These are phyloP conservation scores for Gnomoniopsis sp. DNA, from an alignment of 2,329 filamentous ascomycete species.

Conservation along the genomic window DNA sequence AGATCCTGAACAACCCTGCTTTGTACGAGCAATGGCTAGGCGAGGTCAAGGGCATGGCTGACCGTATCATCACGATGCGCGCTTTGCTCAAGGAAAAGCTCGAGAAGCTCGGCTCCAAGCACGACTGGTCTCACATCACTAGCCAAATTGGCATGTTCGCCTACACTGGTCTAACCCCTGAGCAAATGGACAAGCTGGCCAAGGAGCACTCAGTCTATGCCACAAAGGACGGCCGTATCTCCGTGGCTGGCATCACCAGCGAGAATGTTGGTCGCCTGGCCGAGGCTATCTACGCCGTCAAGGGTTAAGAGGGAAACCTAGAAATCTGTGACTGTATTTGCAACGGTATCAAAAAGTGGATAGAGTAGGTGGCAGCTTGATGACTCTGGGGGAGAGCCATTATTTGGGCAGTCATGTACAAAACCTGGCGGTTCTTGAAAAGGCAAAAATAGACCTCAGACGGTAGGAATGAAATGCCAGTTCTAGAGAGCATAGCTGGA, in stretches of 20 bases:
- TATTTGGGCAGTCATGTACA: constrained; percentile 1
- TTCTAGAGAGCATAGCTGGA: not conserved
- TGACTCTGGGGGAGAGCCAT: not conserved
- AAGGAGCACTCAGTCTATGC: constrained; percentile 98
- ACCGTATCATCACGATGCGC: constrained; percentile 98
- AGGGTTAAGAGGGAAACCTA: constrained; percentile 48
- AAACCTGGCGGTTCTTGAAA: not conserved
- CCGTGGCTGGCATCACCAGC: constrained; percentile 77
- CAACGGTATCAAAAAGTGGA: not conserved
- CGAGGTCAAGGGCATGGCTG: constrained; percentile 98
- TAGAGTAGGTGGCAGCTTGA: not conserved
- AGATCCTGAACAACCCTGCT: constrained; percentile 81
- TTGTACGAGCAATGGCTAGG: constrained; percentile 92
- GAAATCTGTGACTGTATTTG: not conserved
- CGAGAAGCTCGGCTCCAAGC: constrained; percentile 89
- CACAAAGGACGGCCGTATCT: constrained; percentile 87
- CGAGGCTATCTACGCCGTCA: constrained; percentile 81
- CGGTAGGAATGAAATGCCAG: not conserved
- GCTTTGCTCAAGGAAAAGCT: constrained; percentile 91
- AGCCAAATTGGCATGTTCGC: constrained; percentile 99
- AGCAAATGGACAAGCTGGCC: constrained; percentile 87
- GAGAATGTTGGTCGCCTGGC: constrained; percentile 78
- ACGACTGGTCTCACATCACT: constrained; percentile 99
- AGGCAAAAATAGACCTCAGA: not conserved
- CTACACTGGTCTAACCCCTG: constrained; percentile 86